These are phyloP conservation scores for Xylariales sp. DNA, from an alignment of 2,329 filamentous ascomycete species.

Conservation along the genomic window DNA sequence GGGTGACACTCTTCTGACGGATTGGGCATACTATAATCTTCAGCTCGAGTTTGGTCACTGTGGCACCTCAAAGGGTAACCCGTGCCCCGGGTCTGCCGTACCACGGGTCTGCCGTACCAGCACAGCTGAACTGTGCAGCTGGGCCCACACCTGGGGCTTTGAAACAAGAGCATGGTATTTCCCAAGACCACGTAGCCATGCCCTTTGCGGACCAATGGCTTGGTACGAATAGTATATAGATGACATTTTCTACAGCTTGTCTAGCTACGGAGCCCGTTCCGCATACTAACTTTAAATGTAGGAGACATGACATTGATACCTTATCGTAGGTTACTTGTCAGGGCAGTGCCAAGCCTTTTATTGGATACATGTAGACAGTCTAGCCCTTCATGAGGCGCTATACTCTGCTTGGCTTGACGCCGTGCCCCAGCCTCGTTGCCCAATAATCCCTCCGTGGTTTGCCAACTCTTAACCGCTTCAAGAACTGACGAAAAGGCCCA, in stretches of 20 bases:
- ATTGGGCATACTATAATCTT: slow-evolving; percentile 8
- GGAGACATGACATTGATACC: background rate
- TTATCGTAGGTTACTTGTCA: background rate
- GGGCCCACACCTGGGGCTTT: slow-evolving; percentile 2
- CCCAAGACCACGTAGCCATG: background rate
- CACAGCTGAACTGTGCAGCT: slow-evolving; percentile 6
- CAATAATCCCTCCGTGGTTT: background rate
- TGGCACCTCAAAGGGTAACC: too few species aligned
- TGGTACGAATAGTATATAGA: background rate
- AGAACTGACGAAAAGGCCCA: background rate
- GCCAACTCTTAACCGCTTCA: background rate
- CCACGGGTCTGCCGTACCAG: background rate
- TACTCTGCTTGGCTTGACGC: background rate
- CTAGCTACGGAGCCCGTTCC: background rate
- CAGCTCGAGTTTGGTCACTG: background rate
- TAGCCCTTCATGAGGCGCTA: background rate
- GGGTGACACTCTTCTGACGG: background rate
- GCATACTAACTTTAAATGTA: background rate
- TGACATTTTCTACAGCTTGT: too few species aligned
- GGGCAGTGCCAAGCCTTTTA: background rate
- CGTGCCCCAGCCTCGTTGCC: background rate
- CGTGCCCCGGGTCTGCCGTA: background rate
- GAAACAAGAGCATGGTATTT: background rate
- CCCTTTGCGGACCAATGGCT: background rate
- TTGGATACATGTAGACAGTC: slow-evolving; percentile 4